Base-by-base conservation (phyloP, 139 green algal genomes). In the Chlamydomonas sphaeroides region DNA sequence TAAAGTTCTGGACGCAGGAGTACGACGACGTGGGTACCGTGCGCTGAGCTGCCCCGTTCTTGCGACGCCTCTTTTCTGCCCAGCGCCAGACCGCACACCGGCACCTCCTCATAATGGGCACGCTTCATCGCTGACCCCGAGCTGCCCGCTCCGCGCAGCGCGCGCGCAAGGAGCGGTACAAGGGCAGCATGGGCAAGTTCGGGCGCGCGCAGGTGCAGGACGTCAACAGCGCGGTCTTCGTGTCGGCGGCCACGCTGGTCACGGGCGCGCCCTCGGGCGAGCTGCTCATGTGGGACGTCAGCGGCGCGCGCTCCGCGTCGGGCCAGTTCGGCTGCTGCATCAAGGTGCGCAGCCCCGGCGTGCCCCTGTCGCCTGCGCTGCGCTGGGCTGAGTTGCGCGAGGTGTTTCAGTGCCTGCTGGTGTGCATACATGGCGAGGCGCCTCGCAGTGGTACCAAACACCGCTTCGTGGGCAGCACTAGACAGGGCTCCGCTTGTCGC, bases 1-100 rank as follows among this genome's bases (percentile, higher is more conserved):
- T 93, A 18, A 94, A 94, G 81, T 83, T 92, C 28, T 91, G 89
- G 89, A 84, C 72, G 18, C 80, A 83, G n/a, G 74, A 84, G 77
- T 84, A 32, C 26, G 49, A 84, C 63, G 77, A 84, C 41, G 77
- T 84, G 38, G 3, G 65, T n/a, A n/a, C n/a, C n/a, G n/a, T n/a
- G n/a, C n/a, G n/a, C n/a, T n/a, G n/a, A n/a, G n/a, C n/a, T n/a
- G n/a, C n/a, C n/a, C n/a, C n/a, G n/a, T n/a, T n/a, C n/a, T n/a
- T n/a, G n/a, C n/a, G n/a, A n/a, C n/a, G n/a, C n/a, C n/a, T n/a
- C n/a, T n/a, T n/a, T n/a, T n/a, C n/a, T n/a, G n/a, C n/a, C n/a
- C n/a, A n/a, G n/a, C n/a, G n/a, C n/a, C n/a, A n/a, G n/a, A n/a
- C n/a, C n/a, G n/a, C n/a, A n/a, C n/a, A n/a, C n/a, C n/a, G n/a